Conservation (phyloP, 441 rosid species). For the Brassica hybrid region DNA sequence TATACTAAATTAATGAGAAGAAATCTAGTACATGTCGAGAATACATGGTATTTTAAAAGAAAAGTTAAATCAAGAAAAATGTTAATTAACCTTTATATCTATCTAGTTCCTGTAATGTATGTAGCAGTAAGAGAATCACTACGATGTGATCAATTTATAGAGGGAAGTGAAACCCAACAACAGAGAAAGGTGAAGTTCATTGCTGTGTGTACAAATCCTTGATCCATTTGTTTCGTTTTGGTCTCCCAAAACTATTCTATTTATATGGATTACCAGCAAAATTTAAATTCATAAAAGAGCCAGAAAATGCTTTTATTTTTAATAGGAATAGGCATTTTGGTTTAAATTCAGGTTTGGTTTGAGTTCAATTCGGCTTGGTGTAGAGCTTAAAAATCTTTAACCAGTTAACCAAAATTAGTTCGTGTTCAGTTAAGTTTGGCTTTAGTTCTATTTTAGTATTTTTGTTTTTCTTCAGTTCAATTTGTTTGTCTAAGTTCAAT, state of each 20-base stretch:
- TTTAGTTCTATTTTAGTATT: too few species aligned
- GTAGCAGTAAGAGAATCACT: slow-evolving; percentile 14
- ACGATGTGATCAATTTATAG: background rate
- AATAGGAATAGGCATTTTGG: too few species aligned
- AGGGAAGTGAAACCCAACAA: background rate
- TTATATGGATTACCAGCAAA: background rate
- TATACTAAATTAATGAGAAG: slow-evolving; percentile 3
- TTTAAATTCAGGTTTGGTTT: too few species aligned
- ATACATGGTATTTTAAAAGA: background rate
- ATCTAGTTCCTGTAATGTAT: slow-evolving; percentile 55
- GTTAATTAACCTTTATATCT: slow-evolving; percentile 53
- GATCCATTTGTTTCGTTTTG: slow-evolving; percentile 30
- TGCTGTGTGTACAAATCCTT: slow-evolving; percentile 62
- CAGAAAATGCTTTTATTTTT: background rate
- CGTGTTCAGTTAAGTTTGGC: too few species aligned
- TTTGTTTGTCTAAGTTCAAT: too few species aligned
- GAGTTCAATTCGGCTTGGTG: too few species aligned
- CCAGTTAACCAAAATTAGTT: too few species aligned
- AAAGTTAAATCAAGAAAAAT: background rate
- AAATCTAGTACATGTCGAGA: background rate
- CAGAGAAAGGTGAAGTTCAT: slow-evolving; percentile 44
- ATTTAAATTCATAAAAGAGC: background rate
- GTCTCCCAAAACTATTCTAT: background rate
- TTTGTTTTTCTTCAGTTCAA: too few species aligned
- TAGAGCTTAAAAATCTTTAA: too few species aligned